phyloP scores from a whole-genome alignment of 306 rosid genomes.

The Arachis stenosperma region DNA sequence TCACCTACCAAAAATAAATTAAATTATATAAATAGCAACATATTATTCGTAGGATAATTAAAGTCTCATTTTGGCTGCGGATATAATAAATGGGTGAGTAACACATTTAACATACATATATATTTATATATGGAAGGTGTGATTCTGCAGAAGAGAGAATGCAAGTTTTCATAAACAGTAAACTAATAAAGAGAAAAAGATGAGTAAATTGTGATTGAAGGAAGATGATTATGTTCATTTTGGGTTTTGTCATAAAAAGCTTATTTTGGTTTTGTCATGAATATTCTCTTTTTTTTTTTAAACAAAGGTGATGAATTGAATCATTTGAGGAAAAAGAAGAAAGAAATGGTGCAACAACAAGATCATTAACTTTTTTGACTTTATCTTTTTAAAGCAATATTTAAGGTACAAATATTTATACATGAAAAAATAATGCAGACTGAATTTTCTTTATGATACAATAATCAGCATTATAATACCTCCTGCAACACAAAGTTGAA shows the following conservation, averaged over 20 bases:
- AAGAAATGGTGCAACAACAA: slow-evolving; percentile 56
- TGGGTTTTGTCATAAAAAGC: background rate
- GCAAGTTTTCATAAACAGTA: slow-evolving; percentile 27
- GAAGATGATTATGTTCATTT: slow-evolving; percentile 33
- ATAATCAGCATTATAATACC: slow-evolving; percentile 18
- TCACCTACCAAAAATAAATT: slow-evolving; percentile 17
- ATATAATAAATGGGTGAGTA: background rate
- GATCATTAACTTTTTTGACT: slow-evolving; percentile 52
- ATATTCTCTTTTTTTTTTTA: slow-evolving; percentile 39
- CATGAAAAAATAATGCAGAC: background rate
- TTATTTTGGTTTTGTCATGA: slow-evolving; percentile 40
- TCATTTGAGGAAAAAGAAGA: slow-evolving; percentile 48
- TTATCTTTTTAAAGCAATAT: slow-evolving; percentile 45
- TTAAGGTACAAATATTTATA: slow-evolving; percentile 9
- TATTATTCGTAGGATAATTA: background rate
- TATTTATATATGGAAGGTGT: background rate
- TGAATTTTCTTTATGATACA: slow-evolving; percentile 15
- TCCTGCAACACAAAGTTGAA: slow-evolving; percentile 33
- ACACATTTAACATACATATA: background rate
- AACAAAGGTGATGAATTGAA: slow-evolving; percentile 43
- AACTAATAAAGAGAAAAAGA: slow-evolving; percentile 10
- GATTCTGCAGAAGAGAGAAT: slow-evolving; percentile 15
- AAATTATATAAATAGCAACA: too few species aligned
- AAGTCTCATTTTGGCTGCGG: background rate
- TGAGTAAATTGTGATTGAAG: slow-evolving; percentile 46